These are phyloP conservation scores for Neonectria ditissima DNA, from an alignment of 2,329 filamentous ascomycete genomes.

Conservation along the genomic window DNA sequence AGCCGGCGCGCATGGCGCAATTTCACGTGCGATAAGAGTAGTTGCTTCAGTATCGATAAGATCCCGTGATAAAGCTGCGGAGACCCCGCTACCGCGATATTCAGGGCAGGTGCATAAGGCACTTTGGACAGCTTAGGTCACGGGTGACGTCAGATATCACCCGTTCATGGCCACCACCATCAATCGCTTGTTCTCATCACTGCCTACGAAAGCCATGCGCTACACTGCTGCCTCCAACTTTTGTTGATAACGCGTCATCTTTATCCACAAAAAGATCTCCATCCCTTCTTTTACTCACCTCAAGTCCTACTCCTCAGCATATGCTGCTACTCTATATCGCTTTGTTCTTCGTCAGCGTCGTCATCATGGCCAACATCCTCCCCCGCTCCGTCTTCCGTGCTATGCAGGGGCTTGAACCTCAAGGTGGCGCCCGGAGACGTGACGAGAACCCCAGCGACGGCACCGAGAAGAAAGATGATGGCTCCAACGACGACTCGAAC, in stretches of 20 bases:
- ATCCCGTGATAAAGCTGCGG: not conserved
- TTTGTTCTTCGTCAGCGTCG: conserved; percentile 21
- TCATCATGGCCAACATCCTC: conserved; percentile 46
- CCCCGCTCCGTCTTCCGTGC: conserved; percentile 37
- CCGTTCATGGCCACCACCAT: not conserved
- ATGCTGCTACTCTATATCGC: conserved; percentile 34
- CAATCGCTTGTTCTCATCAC: not conserved
- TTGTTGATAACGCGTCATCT: conserved; percentile 4
- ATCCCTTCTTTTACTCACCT: not conserved
- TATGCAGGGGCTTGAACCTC: conserved; percentile 25
- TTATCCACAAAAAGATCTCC: not conserved
- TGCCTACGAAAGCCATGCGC: not conserved
- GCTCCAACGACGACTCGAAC: not conserved
- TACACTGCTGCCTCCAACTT: conserved; percentile 12
- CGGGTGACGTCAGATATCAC: not conserved
- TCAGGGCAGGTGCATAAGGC: not conserved
- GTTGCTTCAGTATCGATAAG: conserved; percentile 34
- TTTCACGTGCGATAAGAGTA: conserved; percentile 41
- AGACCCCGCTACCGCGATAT: conserved; percentile 1
- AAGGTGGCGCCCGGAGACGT: not conserved
- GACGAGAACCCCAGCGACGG: not conserved
- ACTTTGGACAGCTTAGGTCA: not conserved
- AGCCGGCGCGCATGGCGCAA: conserved; percentile 41
- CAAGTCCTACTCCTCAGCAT: conserved; percentile 3
- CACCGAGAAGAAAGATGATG: not conserved